A percentile compares a stretch with the other conserved stretches of the same genome.
Conservation (phyloP, 78 protist genomes). For the Planoprotostelium fungivorum region DNA sequence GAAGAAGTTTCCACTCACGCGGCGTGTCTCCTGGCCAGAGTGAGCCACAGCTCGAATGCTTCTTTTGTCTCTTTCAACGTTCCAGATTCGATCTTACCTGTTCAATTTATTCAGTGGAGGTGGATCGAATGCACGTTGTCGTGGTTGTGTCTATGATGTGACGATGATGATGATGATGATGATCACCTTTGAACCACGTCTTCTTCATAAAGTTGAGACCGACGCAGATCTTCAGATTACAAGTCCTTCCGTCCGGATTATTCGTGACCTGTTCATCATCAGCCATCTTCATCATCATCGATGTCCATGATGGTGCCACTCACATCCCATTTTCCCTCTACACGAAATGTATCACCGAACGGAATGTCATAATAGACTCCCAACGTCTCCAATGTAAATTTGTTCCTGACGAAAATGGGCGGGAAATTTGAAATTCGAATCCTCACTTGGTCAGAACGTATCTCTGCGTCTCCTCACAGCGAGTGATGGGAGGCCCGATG, state of each 20-base stretch:
- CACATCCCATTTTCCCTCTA: constrained; percentile 65
- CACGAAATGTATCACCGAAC: constrained; percentile 64
- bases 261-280: not conserved
- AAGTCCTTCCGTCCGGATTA: constrained; percentile 2
- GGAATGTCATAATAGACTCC: constrained; percentile 40
- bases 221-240: constrained; percentile 21
- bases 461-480: constrained; percentile 61
- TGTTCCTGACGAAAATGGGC: not conserved
- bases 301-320: constrained; percentile 26
- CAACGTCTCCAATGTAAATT: not conserved
- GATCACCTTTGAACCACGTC: constrained; percentile 54
- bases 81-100: constrained; percentile 43
- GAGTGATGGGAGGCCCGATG: constrained; percentile 60
- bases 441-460: constrained; percentile 16
- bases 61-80: constrained; percentile 55
- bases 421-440: not conserved
- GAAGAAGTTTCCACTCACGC: too few relatives aligned
- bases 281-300: not conserved
- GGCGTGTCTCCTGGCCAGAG: constrained; percentile 14
- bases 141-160: not conserved
- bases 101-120: not conserved
- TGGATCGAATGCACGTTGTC: not conserved
- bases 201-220: constrained; percentile 46
- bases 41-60: constrained; percentile 34
- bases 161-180: not conserved